A percentile compares a stretch with the other conserved stretches of the same genome.
These are phyloP conservation scores for Castanea crenata DNA, from an alignment of 306 rosid species.

Conservation along the genomic window DNA sequence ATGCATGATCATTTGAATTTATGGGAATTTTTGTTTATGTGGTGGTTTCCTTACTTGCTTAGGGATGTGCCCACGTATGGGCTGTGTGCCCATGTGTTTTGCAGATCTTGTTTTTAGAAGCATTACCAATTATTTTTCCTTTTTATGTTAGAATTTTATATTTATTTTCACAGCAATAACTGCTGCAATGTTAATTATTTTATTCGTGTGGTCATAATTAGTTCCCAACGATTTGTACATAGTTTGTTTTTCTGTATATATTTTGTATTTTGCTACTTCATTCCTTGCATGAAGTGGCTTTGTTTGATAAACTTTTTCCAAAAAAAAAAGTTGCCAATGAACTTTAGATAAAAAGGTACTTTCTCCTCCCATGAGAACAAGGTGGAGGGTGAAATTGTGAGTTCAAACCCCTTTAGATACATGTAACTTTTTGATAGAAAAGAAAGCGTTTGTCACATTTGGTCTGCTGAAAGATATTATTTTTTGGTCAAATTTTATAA, in stretches of 20 bases:
- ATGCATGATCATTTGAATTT: background rate
- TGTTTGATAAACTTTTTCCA: too few species aligned
- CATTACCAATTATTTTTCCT: background rate
- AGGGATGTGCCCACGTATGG: background rate
- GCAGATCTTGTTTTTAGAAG: background rate
- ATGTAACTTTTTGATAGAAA: background rate
- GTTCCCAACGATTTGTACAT: background rate
- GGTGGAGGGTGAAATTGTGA: background rate
- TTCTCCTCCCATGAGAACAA: background rate
- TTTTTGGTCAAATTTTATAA: background rate
- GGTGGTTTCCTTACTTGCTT: background rate
- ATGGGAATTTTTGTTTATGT: background rate
- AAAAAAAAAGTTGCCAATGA: too few species aligned
- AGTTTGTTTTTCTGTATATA: too few species aligned
- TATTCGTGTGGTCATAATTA: background rate
- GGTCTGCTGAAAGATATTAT: background rate
- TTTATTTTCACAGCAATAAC: background rate
- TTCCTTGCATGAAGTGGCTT: too few species aligned
- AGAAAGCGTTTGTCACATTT: background rate
- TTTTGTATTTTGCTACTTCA: too few species aligned
- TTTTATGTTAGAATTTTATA: background rate
- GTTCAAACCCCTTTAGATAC: background rate
- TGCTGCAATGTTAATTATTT: background rate
- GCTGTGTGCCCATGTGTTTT: background rate
- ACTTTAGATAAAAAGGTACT: background rate